Evolutionary conservation across 2,329 filamentous ascomycete genomes (phyloP), one percentile per base, ranked within the genome.

Genomic region (Neurospora crassa): DNA sequence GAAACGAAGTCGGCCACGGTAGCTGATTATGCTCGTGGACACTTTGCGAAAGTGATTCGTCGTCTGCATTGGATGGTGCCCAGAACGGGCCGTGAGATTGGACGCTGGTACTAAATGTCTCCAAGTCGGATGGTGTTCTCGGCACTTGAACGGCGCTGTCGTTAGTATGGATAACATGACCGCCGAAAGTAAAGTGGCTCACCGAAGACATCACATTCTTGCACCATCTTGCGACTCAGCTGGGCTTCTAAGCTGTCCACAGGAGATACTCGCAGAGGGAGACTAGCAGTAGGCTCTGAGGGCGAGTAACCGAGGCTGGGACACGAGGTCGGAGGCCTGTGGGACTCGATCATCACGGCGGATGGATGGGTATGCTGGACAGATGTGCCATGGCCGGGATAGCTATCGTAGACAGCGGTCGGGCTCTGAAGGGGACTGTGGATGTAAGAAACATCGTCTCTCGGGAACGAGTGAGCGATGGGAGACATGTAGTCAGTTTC

Each of bases 401-500:
- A 89, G 76, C 81, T 84, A 71, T 89, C 87, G 77, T 89, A 90
- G 75, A 89, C 83, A 70, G 86, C 82, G 4, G 82, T 82, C 5
- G 87, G 86, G 79, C 85, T 88, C 76, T 86, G 83, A 71, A 87
- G 70, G 1, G 75, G 73, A 11, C 53, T 63, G 53, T 63, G 53
- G 16, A 63, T 81, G 75, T 85, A 89, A 2, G 84, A 82, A 34
- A 88, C 80, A 24, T 90, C 87, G 40, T 90, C 87, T 73, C 86
- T 77, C 1, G 81, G 80, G 73, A 84, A 86, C 1, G 84, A 81
- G 69, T 88, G 87, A 78, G 83, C 85, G 74, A 90, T 82, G 10
- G 87, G 80, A 73, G 84, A 84, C 82, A 89, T 73, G 80, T 90
- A 90, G 76, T 90, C 88, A 72, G 87, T 84, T 37, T 90, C 88